phyloP scores from a whole-genome alignment of 441 rosid genomes.

The Mallotus repandus region DNA sequence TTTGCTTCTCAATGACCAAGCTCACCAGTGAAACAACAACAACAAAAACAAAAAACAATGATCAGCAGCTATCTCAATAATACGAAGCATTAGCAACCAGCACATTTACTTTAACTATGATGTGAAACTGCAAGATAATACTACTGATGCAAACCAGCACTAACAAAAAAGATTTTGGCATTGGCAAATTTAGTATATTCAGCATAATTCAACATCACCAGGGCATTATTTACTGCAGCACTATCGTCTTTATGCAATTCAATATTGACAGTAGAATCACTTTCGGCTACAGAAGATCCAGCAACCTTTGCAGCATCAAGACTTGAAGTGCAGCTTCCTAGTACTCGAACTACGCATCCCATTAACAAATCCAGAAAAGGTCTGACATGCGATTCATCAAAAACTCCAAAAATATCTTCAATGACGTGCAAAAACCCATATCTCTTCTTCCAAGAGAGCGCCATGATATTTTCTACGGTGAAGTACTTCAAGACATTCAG shows the following conservation, averaged over 20 bases:
- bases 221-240: conserved; percentile 30
- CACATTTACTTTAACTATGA: not conserved
- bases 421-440: conserved; percentile 87
- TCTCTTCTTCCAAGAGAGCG: conserved; percentile 72
- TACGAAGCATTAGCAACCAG: not conserved
- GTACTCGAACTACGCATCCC: conserved; percentile 80
- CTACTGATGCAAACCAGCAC: not conserved
- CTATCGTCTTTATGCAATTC: conserved; percentile 34
- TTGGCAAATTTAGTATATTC: not conserved
- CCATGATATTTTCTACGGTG: conserved; percentile 51
- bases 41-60: not conserved
- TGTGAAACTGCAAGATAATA: not conserved
- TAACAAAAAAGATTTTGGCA: not conserved
- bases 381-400: conserved; percentile 68
- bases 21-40: not conserved
- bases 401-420: conserved; percentile 71
- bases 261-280: conserved; percentile 22
- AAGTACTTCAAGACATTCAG: conserved; percentile 53
- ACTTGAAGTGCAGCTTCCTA: conserved; percentile 55
- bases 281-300: conserved; percentile 33
- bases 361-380: conserved; percentile 81
- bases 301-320: conserved; percentile 40
- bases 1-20: not conserved
- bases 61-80: not conserved
- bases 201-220: conserved; percentile 40